Evolutionary conservation across 2,329 filamentous ascomycete genomes (phyloP), one percentile per base, ranked within the genome.

Genomic region (Clarireedia paspali): DNA sequence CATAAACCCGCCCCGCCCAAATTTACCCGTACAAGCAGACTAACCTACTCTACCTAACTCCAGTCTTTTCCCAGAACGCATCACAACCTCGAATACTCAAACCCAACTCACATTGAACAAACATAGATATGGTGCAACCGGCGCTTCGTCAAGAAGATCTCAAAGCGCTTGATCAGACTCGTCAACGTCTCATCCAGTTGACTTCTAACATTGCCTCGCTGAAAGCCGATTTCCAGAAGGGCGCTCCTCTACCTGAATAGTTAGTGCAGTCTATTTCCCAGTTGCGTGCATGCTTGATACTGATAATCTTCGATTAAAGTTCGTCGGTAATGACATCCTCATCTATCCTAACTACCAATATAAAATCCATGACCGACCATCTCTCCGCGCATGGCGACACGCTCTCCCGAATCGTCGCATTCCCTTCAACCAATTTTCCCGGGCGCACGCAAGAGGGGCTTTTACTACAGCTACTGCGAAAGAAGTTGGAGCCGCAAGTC

Each of bases 401-500:
- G 47, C 83, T 95, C 59, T 78, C 78, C 56, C 82, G 83, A 54
- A 78, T 89, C 51, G 85, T 88, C 60, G 81, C 88, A 23, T 89
- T 88, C 67, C 90, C 90, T 0, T 83, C 85, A 12, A 87, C 89
- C 2, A 84, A 84, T 69, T 94, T 82, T 71, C 90, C 83, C 4
- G 86, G 82, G 39, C 84, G 80, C 63, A 85, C 79, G 5, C 83
- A 89, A 57, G 82, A 87, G 69, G 73, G 70, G 49, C 76, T 89
- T 4, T 77, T 92, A 1, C 77, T 81, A 26, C 81, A 86, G 64
- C 76, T 95, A 2, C 75, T 95, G 34, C 85, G 89, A 40, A 95
- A 94, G 72, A 94, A 94, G 69, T 78, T 91, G 49, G 89, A 94
- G 62, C 88, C 89, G 0, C 78, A 82, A 24, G 84, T 91, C 17